phyloP scores from a whole-genome alignment of 441 rosid species.

The Theobroma grandiflorum region DNA sequence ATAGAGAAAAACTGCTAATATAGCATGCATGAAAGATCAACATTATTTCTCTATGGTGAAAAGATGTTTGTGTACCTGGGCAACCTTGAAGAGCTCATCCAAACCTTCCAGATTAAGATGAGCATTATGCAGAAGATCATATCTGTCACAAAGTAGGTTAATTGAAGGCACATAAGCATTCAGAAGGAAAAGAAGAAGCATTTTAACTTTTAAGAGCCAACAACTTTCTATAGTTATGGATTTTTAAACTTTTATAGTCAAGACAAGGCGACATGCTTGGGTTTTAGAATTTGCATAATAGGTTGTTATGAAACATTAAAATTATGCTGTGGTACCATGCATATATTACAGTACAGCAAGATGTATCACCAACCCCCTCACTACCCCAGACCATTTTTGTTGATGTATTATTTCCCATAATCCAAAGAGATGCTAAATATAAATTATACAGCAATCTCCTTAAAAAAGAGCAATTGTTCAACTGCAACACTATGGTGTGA shows the following conservation, averaged over 20 bases:
- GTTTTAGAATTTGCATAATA: slow-evolving; percentile 8
- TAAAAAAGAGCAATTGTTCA: not conserved
- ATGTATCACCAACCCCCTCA: slow-evolving; percentile 1
- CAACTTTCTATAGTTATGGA: not conserved
- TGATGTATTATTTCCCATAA: not conserved
- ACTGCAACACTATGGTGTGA: not conserved
- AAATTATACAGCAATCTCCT: not conserved
- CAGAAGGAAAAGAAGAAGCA: not conserved
- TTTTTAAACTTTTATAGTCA: slow-evolving; percentile 18
- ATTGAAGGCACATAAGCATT: not conserved
- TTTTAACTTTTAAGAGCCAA: slow-evolving; percentile 2
- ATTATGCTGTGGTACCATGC: not conserved
- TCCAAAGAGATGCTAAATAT: not conserved
- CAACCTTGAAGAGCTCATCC: slow-evolving; percentile 96
- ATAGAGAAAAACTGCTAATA: not conserved
- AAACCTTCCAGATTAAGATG: slow-evolving; percentile 96
- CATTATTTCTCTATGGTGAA: not conserved
- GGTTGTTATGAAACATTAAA: not conserved
- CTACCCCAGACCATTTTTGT: not conserved
- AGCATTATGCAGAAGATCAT: slow-evolving; percentile 97
- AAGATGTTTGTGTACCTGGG: slow-evolving; percentile 70
- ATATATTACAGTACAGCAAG: slow-evolving; percentile 4
- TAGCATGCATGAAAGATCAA: not conserved
- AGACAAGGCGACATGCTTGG: not conserved
- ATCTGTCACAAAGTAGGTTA: slow-evolving; percentile 53